Conservation (phyloP, 164 flowering plant species). For the Tetracentron sinense region DNA sequence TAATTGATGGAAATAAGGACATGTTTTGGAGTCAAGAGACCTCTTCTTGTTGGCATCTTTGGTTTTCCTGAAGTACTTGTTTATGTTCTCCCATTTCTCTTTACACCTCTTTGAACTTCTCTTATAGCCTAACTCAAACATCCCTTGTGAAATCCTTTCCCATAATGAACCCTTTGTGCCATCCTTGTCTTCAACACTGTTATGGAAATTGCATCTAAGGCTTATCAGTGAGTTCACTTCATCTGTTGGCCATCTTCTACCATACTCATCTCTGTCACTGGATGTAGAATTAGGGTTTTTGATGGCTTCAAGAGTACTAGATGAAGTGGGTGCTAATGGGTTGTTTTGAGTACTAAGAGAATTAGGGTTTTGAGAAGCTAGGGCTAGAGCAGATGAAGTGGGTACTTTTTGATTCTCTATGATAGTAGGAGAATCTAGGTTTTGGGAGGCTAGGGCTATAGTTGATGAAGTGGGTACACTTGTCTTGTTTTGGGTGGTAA, state of each 20-base stretch:
- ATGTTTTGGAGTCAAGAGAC: conserved; percentile 69
- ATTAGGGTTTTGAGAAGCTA: conserved; percentile 22
- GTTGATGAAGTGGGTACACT: conserved; percentile 16
- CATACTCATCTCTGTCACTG: conserved; percentile 34
- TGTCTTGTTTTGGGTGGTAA: too few species aligned
- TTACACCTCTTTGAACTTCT: conserved; percentile 88
- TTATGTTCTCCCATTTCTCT: conserved; percentile 88
- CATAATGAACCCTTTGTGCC: conserved; percentile 51
- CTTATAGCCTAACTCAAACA: conserved; percentile 62
- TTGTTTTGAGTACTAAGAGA: too few species aligned
- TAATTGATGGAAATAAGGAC: conserved; percentile 76
- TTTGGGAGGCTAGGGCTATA: conserved; percentile 10
- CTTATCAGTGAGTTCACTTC: conserved; percentile 69
- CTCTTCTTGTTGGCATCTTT: conserved; percentile 71
- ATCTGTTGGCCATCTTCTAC: conserved; percentile 80
- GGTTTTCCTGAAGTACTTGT: conserved; percentile 85
- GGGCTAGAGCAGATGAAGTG: conserved; percentile 5
- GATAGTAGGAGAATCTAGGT: conserved; percentile 17
- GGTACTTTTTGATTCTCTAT: conserved; percentile 11
- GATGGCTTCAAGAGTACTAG: conserved; percentile 7
- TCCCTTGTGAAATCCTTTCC: conserved; percentile 79
- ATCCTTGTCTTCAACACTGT: conserved; percentile 22
- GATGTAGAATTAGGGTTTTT: conserved; percentile 22
- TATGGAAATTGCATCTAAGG: conserved; percentile 49
- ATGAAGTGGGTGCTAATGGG: too few species aligned